Conservation (phyloP, 495 filamentous ascomycete genomes). For the Penicillium argentinense region DNA sequence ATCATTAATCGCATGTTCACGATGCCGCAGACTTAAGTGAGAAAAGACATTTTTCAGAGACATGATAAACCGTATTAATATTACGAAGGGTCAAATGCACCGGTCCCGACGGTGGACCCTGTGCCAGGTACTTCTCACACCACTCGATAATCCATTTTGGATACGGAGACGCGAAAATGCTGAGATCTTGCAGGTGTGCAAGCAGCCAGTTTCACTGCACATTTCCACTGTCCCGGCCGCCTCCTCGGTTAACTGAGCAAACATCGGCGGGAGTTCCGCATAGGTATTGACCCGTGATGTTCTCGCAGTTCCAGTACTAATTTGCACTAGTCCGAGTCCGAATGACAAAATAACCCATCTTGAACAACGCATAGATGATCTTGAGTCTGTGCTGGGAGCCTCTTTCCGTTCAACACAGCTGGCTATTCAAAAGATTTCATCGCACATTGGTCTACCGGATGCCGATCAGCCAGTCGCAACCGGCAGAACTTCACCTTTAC, state of each 20-base stretch:
- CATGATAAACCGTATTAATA: background rate
- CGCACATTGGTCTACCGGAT: background rate
- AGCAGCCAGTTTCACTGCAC: background rate
- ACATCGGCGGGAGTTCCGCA: background rate
- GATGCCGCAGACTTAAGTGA: background rate
- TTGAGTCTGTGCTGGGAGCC: background rate
- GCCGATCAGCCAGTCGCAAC: background rate
- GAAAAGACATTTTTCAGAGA: background rate
- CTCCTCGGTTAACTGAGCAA: background rate
- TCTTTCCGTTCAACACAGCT: background rate
- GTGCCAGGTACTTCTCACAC: background rate
- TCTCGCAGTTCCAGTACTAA: background rate
- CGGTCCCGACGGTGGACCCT: background rate
- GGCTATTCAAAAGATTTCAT: background rate
- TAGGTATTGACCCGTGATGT: background rate
- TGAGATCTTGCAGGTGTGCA: background rate
- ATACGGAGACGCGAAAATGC: background rate
- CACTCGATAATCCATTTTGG: no score
- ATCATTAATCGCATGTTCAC: background rate
- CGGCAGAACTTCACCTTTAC: no score
- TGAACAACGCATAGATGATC: background rate
- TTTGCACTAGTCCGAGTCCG: background rate
- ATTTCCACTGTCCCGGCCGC: background rate
- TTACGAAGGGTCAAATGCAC: background rate
- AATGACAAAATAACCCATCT: background rate